A percentile compares a stretch with the other conserved stretches of the same genome.
Evolutionary conservation across 2,329 filamentous ascomycete genomes (phyloP).

Genomic region (Metarhizium sp.): DNA sequence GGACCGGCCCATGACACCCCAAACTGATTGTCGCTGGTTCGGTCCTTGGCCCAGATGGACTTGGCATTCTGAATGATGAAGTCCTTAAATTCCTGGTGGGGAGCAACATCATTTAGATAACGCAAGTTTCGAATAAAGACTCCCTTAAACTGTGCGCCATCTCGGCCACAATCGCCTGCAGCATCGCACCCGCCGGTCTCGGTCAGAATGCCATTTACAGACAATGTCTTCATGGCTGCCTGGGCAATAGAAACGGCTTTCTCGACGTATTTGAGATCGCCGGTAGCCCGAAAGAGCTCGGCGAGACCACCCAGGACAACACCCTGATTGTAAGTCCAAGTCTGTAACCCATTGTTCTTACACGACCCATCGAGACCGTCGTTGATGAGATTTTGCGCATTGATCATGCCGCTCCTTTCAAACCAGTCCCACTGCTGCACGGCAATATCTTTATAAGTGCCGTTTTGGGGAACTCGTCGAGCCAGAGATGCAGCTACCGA

Average conservation of each 20-base stretch:
- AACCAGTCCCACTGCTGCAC: constrained; percentile 45
- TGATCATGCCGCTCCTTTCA: constrained; percentile 39
- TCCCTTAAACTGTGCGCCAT: constrained; percentile 62
- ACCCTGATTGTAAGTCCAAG: constrained; percentile 50
- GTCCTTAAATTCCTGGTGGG: constrained; percentile 36
- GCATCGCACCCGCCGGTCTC: constrained; percentile 27
- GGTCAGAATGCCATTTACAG: constrained; percentile 35
- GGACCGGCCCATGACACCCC: constrained; percentile 60
- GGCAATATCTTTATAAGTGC: constrained; percentile 38
- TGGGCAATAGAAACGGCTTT: constrained; percentile 39
- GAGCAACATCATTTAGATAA: constrained; percentile 42
- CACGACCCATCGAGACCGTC: constrained; percentile 40
- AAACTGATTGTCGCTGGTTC: constrained; percentile 39
- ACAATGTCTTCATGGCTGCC: constrained; percentile 37
- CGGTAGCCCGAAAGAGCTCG: constrained; percentile 39
- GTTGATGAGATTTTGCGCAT: constrained; percentile 38
- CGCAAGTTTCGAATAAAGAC: constrained; percentile 58
- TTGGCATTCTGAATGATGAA: constrained; percentile 55
- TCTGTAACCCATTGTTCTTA: constrained; percentile 40
- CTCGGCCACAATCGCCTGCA: constrained; percentile 29
- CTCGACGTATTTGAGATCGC: constrained; percentile 29
- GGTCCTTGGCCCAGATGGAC: constrained; percentile 53
- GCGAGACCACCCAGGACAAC: constrained; percentile 45
- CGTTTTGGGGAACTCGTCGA: constrained; percentile 32
- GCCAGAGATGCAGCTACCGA: constrained; percentile 43